Conservation (phyloP, 768 basidiomycete genomes). For the Tulasnella sp. region DNA sequence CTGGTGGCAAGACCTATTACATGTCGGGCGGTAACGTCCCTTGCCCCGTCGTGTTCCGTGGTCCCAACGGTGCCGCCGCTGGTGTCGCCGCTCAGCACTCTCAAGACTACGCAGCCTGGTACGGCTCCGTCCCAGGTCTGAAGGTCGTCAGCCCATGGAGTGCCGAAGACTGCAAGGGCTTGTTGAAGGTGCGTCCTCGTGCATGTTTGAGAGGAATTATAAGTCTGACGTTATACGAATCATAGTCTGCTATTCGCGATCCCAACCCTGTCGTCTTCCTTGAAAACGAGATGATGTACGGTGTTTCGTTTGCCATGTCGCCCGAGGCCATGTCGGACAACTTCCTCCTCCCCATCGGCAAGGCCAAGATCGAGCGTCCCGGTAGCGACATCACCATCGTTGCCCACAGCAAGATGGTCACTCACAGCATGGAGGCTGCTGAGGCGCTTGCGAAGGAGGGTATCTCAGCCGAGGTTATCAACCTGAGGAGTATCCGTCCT, state of each 20-base stretch:
- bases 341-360: conserved; percentile 94
- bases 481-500: conserved; percentile 91
- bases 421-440: conserved; percentile 90
- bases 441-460: conserved; percentile 92
- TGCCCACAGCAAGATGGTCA: conserved; percentile 97
- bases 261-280: conserved; percentile 98
- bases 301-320: conserved; percentile 95
- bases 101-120: conserved; percentile 97
- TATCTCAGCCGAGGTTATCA: conserved; percentile 96
- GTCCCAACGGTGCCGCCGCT: conserved; percentile 95
- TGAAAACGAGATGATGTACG: conserved; percentile 99
- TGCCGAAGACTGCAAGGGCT: conserved; percentile 98
- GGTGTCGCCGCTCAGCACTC: conserved; percentile 98
- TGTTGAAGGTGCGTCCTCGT: conserved; percentile 69
- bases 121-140: conserved; percentile 85
- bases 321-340: conserved; percentile 91
- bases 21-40: conserved; percentile 99
- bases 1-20: conserved; percentile 99
- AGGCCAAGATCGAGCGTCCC: conserved; percentile 91
- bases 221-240: neutral
- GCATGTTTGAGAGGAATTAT: neutral
- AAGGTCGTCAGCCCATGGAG: conserved; percentile 98
- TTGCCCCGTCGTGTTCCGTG: conserved; percentile 98
- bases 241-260: conserved; percentile 90
- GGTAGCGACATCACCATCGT: conserved; percentile 94